phyloP scores from a whole-genome alignment of 2,329 filamentous ascomycete genomes.

The Phaeophleospora eucalypticola region DNA sequence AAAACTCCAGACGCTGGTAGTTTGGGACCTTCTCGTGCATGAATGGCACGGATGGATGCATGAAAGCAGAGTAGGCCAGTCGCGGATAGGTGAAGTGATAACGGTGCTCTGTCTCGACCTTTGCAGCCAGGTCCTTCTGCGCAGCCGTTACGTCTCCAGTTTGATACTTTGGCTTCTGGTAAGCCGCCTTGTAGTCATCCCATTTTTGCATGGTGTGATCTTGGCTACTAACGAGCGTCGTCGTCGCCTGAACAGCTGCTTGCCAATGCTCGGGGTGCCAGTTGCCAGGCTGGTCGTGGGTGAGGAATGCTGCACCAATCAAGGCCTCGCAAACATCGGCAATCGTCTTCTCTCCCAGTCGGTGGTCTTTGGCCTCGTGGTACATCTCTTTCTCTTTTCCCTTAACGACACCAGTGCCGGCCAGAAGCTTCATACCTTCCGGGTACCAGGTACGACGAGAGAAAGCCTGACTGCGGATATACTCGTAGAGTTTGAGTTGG shows the following conservation, averaged over 20 bases:
- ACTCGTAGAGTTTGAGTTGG: slow-evolving; percentile 64
- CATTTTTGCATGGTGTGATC: slow-evolving; percentile 68
- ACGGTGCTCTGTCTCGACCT: slow-evolving; percentile 57
- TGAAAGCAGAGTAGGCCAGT: slow-evolving; percentile 78
- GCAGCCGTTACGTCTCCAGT: slow-evolving; percentile 56
- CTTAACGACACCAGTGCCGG: slow-evolving; percentile 48
- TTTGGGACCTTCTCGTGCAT: slow-evolving; percentile 74
- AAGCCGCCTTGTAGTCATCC: slow-evolving; percentile 67
- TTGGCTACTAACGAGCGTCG: slow-evolving; percentile 62
- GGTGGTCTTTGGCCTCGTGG: slow-evolving; percentile 53
- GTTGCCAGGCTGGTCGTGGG: slow-evolving; percentile 43
- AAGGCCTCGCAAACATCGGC: slow-evolving; percentile 93
- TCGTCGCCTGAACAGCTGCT: slow-evolving; percentile 61
- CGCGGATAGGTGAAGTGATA: slow-evolving; percentile 71
- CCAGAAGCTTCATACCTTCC: slow-evolving; percentile 65
- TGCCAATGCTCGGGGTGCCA: slow-evolving; percentile 52
- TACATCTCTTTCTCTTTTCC: slow-evolving; percentile 40
- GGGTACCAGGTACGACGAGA: slow-evolving; percentile 86
- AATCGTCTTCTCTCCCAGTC: slow-evolving; percentile 68
- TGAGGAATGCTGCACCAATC: slow-evolving; percentile 76
- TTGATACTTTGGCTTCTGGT: slow-evolving; percentile 69
- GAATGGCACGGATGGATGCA: slow-evolving; percentile 76
- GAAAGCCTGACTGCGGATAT: slow-evolving; percentile 78
- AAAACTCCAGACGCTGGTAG: slow-evolving; percentile 88
- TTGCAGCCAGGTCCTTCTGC: slow-evolving; percentile 63